A percentile compares a stretch with the other conserved stretches of the same genome.
These are phyloP conservation scores for Tylopilus sp. DNA, from an alignment of 1,284 basidiomycete species.

Conservation along the genomic window DNA sequence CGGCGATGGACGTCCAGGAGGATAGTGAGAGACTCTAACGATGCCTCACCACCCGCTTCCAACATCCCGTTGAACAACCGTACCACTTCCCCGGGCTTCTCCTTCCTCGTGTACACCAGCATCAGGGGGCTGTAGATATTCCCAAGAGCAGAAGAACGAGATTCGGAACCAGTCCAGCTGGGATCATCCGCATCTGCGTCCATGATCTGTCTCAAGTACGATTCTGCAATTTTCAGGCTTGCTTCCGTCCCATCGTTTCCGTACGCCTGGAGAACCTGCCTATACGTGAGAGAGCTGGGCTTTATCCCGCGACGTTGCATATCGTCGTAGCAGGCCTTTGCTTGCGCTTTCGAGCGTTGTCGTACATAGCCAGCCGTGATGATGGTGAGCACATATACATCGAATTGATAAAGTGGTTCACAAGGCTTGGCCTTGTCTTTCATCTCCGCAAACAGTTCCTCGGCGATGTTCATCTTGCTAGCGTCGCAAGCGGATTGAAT, in stretches of 20 bases:
- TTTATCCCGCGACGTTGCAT: slow-evolving; percentile 69
- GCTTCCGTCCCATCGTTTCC: slow-evolving; percentile 45
- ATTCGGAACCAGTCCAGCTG: slow-evolving; percentile 40
- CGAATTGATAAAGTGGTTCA: slow-evolving; percentile 43
- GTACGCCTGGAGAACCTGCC: slow-evolving; percentile 65
- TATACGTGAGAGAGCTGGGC: slow-evolving; percentile 72
- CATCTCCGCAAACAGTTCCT: slow-evolving; percentile 69
- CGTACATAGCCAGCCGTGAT: slow-evolving; percentile 80
- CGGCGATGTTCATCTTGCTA: slow-evolving; percentile 63
- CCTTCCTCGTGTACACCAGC: slow-evolving; percentile 47
- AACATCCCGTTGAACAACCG: slow-evolving; percentile 57
- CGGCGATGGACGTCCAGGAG: slow-evolving; percentile 78
- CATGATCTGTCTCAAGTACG: slow-evolving; percentile 55
- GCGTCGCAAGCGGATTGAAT: slow-evolving; percentile 85
- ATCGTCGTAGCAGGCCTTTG: slow-evolving; percentile 69
- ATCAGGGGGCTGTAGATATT: slow-evolving; percentile 67
- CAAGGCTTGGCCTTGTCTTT: slow-evolving; percentile 40
- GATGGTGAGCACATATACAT: slow-evolving; percentile 74
- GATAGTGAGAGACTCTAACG: slow-evolving; percentile 60
- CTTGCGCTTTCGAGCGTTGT: slow-evolving; percentile 49
- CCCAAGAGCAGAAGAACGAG: slow-evolving; percentile 44
- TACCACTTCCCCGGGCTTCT: slow-evolving; percentile 54
- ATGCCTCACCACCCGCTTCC: slow-evolving; percentile 50
- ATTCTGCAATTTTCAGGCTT: slow-evolving; percentile 54
- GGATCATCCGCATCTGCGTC: slow-evolving; percentile 34